Conservation (phyloP, 495 filamentous ascomycete genomes). For the Penicillium desertorum region DNA sequence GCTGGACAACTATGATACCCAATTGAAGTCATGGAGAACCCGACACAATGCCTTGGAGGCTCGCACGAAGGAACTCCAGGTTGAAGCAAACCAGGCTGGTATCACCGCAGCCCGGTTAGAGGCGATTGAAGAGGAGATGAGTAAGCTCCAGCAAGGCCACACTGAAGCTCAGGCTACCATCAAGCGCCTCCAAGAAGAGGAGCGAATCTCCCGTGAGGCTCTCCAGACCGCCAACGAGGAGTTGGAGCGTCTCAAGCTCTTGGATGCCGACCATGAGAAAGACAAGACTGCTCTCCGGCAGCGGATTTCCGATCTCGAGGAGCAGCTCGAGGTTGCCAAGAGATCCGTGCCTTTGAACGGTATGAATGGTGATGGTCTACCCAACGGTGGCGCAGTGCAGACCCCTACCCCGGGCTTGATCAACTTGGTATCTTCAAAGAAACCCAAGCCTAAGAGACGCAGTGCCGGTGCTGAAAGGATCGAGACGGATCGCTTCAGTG, state of each 20-base stretch:
- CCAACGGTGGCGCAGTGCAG: conserved; percentile 61
- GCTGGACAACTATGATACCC: conserved; percentile 93
- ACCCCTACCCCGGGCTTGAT: conserved; percentile 75
- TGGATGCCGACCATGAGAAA: conserved; percentile 68
- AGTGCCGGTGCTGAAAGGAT: conserved; percentile 89
- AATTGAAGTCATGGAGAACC: conserved; percentile 91
- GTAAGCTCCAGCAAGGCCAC: conserved; percentile 79
- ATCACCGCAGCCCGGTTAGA: conserved; percentile 85
- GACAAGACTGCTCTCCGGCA: conserved; percentile 83
- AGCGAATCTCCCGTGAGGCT: conserved; percentile 74
- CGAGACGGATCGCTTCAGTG: conserved; percentile 82
- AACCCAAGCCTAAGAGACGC: conserved; percentile 92
- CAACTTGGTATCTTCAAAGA: conserved; percentile 95
- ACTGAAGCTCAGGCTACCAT: conserved; percentile 82
- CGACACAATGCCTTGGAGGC: conserved; percentile 90
- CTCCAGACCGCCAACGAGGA: conserved; percentile 74
- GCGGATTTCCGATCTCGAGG: conserved; percentile 85
- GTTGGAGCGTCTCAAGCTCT: conserved; percentile 69
- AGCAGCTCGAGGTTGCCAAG: conserved; percentile 86
- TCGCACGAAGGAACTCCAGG: conserved; percentile 87
- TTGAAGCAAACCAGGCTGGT: conserved; percentile 95
- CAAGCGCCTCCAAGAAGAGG: conserved; percentile 92
- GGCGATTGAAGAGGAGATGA: conserved; percentile 93
- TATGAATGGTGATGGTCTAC: conserved; percentile 58
- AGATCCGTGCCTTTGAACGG: conserved; percentile 57